Conservation (phyloP, 2,329 filamentous ascomycete genomes). For the Colletotrichum magnum region DNA sequence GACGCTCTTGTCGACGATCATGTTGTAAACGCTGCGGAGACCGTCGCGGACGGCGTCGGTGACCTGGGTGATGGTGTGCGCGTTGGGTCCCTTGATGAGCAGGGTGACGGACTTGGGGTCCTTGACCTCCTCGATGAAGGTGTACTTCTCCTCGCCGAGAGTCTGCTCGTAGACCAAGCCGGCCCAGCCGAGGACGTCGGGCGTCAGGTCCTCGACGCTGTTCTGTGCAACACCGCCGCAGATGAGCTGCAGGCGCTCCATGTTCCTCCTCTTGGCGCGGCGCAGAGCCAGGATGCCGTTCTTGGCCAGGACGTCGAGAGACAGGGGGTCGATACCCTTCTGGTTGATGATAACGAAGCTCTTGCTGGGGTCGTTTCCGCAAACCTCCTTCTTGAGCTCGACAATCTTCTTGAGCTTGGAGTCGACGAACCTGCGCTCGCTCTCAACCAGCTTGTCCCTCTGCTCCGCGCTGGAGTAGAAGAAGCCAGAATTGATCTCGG, state of each 20-base stretch:
- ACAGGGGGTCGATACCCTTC: conserved; percentile 98
- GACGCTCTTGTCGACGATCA: conserved; percentile 97
- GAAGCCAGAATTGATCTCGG: conserved; percentile 98
- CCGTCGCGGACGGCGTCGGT: conserved; percentile 97
- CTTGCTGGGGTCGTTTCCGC: conserved; percentile 92
- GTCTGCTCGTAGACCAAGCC: conserved; percentile 97
- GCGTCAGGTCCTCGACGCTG: conserved; percentile 92
- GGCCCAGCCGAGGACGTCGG: conserved; percentile 94
- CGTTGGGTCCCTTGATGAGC: conserved; percentile 97
- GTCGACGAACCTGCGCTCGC: conserved; percentile 94
- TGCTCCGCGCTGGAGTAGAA: conserved; percentile 98
- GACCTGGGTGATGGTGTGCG: conserved; percentile 96
- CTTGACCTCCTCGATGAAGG: conserved; percentile 98
- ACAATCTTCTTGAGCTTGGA: conserved; percentile 98
- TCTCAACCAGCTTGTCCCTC: conserved; percentile 97
- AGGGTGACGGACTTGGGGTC: conserved; percentile 98
- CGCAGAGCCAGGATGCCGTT: conserved; percentile 96
- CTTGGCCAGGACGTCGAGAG: conserved; percentile 95
- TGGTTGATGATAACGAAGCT: conserved; percentile 99
- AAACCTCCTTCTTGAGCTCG: conserved; percentile 97
- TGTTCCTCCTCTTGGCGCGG: conserved; percentile 97
- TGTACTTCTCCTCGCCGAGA: conserved; percentile 98
- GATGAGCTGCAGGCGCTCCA: conserved; percentile 96
- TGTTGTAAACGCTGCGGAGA: conserved; percentile 97
- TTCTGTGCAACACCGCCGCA: conserved; percentile 95